Percentiles rank a stretch among this genome's conserved stretches.
Evolutionary conservation across 106 monocot species (phyloP).

Genomic region (Acorus gramineus): DNA sequence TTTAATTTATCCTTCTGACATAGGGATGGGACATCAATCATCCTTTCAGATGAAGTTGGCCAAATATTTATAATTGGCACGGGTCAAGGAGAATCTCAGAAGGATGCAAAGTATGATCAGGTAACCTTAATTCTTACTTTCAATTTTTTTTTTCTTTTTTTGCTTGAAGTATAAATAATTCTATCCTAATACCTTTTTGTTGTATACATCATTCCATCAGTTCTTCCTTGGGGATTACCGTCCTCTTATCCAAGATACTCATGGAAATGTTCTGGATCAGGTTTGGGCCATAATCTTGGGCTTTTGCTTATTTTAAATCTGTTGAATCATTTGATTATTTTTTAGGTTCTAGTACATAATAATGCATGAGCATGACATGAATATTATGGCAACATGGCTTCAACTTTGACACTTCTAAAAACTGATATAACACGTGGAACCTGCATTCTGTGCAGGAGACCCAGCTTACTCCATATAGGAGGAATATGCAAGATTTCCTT

Average conservation of each 20-base stretch:
- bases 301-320: no score
- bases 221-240: constrained; percentile 98
- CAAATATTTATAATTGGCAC: constrained; percentile 92
- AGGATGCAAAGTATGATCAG: constrained; percentile 99
- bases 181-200: background rate
- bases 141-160: no score
- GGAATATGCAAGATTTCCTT: constrained; percentile 90
- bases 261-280: constrained; percentile 93
- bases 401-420: no score
- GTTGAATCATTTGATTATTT: no score
- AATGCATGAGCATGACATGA: no score
- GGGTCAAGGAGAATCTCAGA: constrained; percentile 93
- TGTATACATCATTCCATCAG: constrained; percentile 22
- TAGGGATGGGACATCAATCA: constrained; percentile 94
- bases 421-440: no score
- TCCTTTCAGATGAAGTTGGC: constrained; percentile 97
- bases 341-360: no score
- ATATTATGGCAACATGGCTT: no score
- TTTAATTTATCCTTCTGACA: constrained; percentile 5
- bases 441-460: constrained; percentile 45
- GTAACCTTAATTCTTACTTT: constrained; percentile 18
- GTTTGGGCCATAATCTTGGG: constrained; percentile 39
- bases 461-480: constrained; percentile 71
- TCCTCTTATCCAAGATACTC: constrained; percentile 83
- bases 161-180: no score